These are phyloP conservation scores for Trichoderma polysporum DNA, from an alignment of 2,329 filamentous ascomycete genomes.

Conservation along the genomic window DNA sequence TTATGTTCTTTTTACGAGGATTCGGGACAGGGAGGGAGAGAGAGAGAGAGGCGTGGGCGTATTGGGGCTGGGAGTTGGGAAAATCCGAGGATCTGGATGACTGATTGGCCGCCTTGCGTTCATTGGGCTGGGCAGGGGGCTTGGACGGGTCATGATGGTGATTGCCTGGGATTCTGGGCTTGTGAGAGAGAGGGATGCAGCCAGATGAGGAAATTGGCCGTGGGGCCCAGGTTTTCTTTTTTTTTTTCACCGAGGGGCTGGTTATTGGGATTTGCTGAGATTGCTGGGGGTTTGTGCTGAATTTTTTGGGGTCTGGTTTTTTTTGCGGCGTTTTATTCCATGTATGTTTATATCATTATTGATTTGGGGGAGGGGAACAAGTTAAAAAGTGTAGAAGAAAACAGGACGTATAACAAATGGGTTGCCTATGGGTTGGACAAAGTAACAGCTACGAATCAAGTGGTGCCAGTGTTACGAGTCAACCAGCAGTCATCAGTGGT, in stretches of 20 bases:
- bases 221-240: background rate
- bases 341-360: background rate
- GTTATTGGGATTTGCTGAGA: too few species aligned
- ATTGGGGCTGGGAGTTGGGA: background rate
- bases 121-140: background rate
- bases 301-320: slow-evolving; percentile 5
- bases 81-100: slow-evolving; percentile 13
- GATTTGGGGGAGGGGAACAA: too few species aligned
- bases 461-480: background rate
- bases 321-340: background rate
- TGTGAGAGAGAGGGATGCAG: background rate
- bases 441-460: background rate
- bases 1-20: background rate
- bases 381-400: background rate
- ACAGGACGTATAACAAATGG: background rate
- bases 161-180: background rate
- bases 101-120: slow-evolving; percentile 10
- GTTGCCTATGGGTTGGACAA: background rate
- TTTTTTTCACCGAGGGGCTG: background rate
- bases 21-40: background rate
- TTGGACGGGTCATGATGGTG: background rate
- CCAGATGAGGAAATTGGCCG: slow-evolving; percentile 2
- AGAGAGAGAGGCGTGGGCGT: background rate
- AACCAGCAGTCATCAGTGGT: background rate
- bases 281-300: background rate